These are phyloP conservation scores for Euphorbia pulcherrima DNA, from an alignment of 345 rosid genomes.

Conservation along the genomic window DNA sequence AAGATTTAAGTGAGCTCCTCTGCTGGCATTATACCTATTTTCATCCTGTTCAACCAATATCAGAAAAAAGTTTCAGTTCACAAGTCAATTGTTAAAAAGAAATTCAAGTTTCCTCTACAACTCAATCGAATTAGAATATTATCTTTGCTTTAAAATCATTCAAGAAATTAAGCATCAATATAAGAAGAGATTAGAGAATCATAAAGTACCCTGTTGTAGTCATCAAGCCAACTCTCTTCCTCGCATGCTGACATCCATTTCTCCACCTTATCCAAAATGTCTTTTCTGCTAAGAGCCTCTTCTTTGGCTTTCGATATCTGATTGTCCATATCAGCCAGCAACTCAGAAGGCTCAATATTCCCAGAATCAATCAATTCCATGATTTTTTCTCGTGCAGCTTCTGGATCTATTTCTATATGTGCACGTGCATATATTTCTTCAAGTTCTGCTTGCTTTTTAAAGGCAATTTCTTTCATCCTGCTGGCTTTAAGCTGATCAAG, in stretches of 20 bases:
- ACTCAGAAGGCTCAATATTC: slow-evolving; percentile 81
- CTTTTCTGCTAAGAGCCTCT: slow-evolving; percentile 87
- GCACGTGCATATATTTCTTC: slow-evolving; percentile 82
- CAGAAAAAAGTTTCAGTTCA: background rate
- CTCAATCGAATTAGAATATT: background rate
- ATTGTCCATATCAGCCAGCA: slow-evolving; percentile 89
- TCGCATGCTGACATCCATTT: slow-evolving; percentile 99
- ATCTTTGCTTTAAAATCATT: background rate
- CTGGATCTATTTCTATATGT: slow-evolving; percentile 77
- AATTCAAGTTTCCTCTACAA: background rate
- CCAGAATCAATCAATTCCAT: slow-evolving; percentile 83
- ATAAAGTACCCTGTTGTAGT: slow-evolving; percentile 72
- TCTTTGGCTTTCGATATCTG: slow-evolving; percentile 86
- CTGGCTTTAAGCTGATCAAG: slow-evolving; percentile 92
- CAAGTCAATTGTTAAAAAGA: background rate
- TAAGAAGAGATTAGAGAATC: background rate
- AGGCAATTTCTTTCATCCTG: slow-evolving; percentile 95
- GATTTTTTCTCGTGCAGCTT: slow-evolving; percentile 81
- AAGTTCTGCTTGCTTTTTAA: slow-evolving; percentile 88
- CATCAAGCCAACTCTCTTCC: slow-evolving; percentile 99
- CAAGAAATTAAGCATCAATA: background rate
- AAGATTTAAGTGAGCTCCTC: slow-evolving; percentile 98
- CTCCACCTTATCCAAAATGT: slow-evolving; percentile 92
- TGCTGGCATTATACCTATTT: slow-evolving; percentile 90
- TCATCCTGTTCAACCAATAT: slow-evolving; percentile 66